These are phyloP conservation scores for Massariosphaeria phaeospora DNA, from an alignment of 495 filamentous ascomycete species.

Conservation along the genomic window DNA sequence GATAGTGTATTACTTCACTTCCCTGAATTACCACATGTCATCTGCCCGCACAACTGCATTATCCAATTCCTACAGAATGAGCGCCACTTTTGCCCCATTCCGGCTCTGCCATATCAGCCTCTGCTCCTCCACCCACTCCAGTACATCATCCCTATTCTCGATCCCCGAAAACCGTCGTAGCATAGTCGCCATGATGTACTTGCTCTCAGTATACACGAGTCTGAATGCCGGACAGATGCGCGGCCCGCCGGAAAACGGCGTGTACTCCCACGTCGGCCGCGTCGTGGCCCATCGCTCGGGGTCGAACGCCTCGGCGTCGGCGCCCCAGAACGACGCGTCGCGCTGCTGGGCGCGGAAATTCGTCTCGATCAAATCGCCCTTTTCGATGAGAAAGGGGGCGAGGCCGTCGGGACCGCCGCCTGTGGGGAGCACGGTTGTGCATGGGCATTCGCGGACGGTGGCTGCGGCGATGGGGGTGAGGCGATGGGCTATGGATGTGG, in stretches of 20 bases:
- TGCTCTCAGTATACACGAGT: slow-evolving; percentile 37
- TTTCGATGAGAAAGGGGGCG: slow-evolving; percentile 45
- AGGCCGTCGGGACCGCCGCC: slow-evolving; percentile 50
- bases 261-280: slow-evolving; percentile 35
- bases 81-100: slow-evolving; percentile 6
- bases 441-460: slow-evolving; percentile 39
- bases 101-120: background rate
- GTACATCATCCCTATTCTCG: slow-evolving; percentile 2
- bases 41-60: too few species aligned
- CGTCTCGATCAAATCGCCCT: slow-evolving; percentile 41
- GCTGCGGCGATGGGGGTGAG: slow-evolving; percentile 18
- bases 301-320: slow-evolving; percentile 35
- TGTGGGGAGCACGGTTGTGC: slow-evolving; percentile 49
- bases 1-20: too few species aligned
- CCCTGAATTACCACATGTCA: too few species aligned
- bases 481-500: background rate
- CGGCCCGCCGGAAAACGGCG: slow-evolving; percentile 40
- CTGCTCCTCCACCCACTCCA: slow-evolving; percentile 3
- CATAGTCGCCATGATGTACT: slow-evolving; percentile 33
- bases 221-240: slow-evolving; percentile 38
- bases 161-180: slow-evolving; percentile 35
- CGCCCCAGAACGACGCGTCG: slow-evolving; percentile 33
- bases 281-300: slow-evolving; percentile 31
- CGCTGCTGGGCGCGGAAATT: slow-evolving; percentile 41
- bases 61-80: background rate